Evolutionary conservation across 495 filamentous ascomycete genomes (phyloP).

Genomic region (Penicillium antarcticum): DNA sequence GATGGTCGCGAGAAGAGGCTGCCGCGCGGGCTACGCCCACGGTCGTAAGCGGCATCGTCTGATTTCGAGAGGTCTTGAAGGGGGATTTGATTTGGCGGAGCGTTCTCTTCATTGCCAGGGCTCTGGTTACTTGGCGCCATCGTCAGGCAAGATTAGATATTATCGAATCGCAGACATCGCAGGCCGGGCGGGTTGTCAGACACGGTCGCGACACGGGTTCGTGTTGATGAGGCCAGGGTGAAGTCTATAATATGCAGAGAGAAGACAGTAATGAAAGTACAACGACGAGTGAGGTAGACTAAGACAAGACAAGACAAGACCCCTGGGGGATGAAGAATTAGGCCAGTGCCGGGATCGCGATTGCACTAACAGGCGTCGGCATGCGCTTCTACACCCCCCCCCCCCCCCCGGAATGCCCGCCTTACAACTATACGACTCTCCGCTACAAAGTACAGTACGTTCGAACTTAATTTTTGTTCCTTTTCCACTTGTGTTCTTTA

Average conservation of each 20-base stretch:
- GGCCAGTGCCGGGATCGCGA: conserved; percentile 4
- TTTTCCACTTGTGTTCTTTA: neutral
- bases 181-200: conserved; percentile 15
- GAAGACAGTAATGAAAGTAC: neutral
- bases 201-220: conserved; percentile 9
- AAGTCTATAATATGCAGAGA: neutral
- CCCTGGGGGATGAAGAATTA: neutral
- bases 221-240: neutral
- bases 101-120: conserved; percentile 43
- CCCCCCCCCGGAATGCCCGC: neutral
- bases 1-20: conserved; percentile 36
- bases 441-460: neutral
- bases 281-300: neutral
- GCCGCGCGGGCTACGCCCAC: conserved; percentile 24
- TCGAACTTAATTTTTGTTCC: too few relatives aligned
- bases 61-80: conserved; percentile 73
- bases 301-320: neutral
- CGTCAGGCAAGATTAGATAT: conserved; percentile 35
- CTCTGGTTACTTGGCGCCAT: conserved; percentile 61
- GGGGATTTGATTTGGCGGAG: conserved; percentile 67
- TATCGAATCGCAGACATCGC: conserved; percentile 47
- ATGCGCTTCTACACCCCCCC: neutral
- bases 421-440: neutral
- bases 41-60: conserved; percentile 30
- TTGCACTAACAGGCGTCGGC: conserved; percentile 4